Evolutionary conservation across 139 green algal genomes (phyloP), one percentile per base, ranked within the genome.

Genomic region (Micractinium sp.): DNA sequence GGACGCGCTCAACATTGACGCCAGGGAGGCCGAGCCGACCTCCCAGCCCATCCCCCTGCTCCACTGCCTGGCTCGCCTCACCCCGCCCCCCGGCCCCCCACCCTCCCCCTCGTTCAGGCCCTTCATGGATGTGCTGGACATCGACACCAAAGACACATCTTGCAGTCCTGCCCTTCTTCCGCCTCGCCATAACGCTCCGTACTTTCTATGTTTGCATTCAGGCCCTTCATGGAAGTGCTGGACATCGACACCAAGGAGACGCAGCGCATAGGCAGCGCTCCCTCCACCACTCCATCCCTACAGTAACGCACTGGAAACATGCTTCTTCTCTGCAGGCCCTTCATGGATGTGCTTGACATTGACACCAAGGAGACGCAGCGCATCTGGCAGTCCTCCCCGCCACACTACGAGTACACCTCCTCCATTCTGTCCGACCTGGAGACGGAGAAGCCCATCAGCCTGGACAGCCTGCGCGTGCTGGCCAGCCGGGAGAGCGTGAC

Each of bases 191-290:
- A 9, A 56, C 47, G 7, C 47, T 16, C 47, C 47, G 9, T 56
- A 5, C 47, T 56, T 56, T 56, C 9, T 5, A 16, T 56, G 47
- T 56, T 56, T 56, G 47, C 9, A 56, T 9, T 9, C 47, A 56
- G 47, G 47, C 47, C 98, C 35, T 99, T 99, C 92, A 88, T 99
- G 89, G 98, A 99, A 91, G 38, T 98, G 56, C 86, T 97, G 38
- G 92, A 96, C 39, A 35, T 97, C 29, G 91, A 97, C 56, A 96
- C 71, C 38, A 89, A 90, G 79, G 91, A 96, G 92, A 96, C 71
- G n/a, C n/a, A n/a, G n/a, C n/a, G n/a, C n/a, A n/a, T n/a, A n/a
- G n/a, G n/a, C n/a, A n/a, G n/a, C n/a, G n/a, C n/a, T n/a, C n/a
- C n/a, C n/a, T n/a, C n/a, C n/a, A n/a, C n/a, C n/a, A n/a, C n/a